These are phyloP conservation scores for Vigna unguiculata DNA, from an alignment of 306 rosid genomes.

Conservation along the genomic window DNA sequence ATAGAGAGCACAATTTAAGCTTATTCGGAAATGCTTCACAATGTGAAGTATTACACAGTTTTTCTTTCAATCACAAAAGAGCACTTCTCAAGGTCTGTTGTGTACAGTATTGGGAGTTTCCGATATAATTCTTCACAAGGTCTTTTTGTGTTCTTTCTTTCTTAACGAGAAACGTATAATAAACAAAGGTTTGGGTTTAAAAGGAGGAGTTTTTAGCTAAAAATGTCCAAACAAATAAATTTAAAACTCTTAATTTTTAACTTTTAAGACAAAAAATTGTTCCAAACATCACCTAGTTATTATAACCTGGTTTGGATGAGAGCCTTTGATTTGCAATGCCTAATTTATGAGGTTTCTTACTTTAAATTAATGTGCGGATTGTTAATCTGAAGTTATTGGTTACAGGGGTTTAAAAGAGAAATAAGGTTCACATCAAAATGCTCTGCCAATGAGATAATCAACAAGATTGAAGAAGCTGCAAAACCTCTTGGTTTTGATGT, in stretches of 20 bases:
- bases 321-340: background rate
- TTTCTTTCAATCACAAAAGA: too few relatives aligned
- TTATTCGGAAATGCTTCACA: too few relatives aligned
- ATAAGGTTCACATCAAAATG: slow-evolving; percentile 86
- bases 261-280: background rate
- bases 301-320: slow-evolving; percentile 23
- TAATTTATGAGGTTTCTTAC: slow-evolving; percentile 8
- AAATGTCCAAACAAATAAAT: background rate
- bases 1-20: too few relatives aligned
- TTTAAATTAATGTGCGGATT: background rate
- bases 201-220: background rate
- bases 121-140: too few relatives aligned
- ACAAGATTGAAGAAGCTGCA: slow-evolving; percentile 87
- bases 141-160: too few relatives aligned
- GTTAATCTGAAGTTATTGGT: slow-evolving; percentile 8
- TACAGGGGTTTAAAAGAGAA: slow-evolving; percentile 80
- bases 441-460: slow-evolving; percentile 77
- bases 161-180: too few relatives aligned
- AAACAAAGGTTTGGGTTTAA: background rate
- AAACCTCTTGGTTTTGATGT: slow-evolving; percentile 93
- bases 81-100: too few relatives aligned
- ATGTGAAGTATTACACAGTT: too few relatives aligned
- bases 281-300: background rate
- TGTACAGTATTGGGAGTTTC: too few relatives aligned
- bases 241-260: background rate